Evolutionary conservation across 805 yeast species (phyloP).

Genomic region (Tetrapisispora fleetii): DNA sequence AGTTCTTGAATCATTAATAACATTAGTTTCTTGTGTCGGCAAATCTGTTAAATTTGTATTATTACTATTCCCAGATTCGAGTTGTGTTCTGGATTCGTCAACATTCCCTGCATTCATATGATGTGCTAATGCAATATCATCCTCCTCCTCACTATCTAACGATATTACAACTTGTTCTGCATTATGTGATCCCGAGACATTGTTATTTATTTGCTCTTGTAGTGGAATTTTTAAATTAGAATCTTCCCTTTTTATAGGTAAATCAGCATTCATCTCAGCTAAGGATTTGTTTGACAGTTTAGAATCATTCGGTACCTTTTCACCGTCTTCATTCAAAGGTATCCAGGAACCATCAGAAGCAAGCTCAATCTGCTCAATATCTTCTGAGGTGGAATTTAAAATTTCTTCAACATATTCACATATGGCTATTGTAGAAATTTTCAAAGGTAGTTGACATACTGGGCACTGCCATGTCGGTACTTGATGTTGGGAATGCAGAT

Average conservation of each 20-base stretch:
- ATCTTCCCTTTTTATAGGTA: not conserved
- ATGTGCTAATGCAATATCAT: not conserved
- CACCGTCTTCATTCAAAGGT: constrained; percentile 27
- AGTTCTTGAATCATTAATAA: no score
- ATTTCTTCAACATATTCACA: constrained; percentile 68
- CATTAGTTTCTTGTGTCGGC: no score
- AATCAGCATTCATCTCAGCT: not conserved
- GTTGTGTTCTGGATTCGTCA: not conserved
- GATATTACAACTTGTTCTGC: constrained; percentile 36
- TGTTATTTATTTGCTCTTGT: not conserved
- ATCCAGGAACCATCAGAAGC: constrained; percentile 69
- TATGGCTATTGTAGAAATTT: constrained; percentile 50
- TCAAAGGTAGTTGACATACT: constrained; percentile 49
- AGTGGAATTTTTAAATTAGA: not conserved
- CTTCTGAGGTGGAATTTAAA: constrained; percentile 40
- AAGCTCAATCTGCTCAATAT: constrained; percentile 57
- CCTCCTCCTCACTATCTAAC: constrained; percentile 36
- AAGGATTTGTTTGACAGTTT: no score
- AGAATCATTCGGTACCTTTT: not conserved
- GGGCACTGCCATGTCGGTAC: constrained; percentile 88
- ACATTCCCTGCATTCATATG: not conserved
- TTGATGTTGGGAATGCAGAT: constrained; percentile 63
- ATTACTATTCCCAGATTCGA: not conserved
- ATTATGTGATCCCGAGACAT: not conserved
- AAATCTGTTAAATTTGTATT: not conserved